Percentiles rank a stretch among this genome's conserved stretches.
Evolutionary conservation across 2,329 filamentous ascomycete species (phyloP).

Genomic region (Pseudogymnoascus sp.): DNA sequence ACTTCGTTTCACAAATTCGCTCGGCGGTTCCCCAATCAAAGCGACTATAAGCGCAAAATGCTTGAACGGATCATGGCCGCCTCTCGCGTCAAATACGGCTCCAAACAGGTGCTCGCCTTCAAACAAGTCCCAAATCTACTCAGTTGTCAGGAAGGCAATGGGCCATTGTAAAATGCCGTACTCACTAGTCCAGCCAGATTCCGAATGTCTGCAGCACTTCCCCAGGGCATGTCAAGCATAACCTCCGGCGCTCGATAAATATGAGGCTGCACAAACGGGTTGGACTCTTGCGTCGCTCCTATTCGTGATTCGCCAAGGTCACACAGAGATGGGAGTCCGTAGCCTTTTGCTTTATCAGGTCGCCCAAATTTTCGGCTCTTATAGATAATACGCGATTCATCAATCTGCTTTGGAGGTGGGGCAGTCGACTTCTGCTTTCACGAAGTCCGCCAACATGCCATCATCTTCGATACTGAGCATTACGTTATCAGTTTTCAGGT

Average conservation of each 20-base stretch:
- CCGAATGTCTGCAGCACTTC: slow-evolving; percentile 25
- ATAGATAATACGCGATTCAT: slow-evolving; percentile 28
- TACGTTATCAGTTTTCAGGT: slow-evolving; percentile 30
- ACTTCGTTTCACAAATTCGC: slow-evolving; percentile 20
- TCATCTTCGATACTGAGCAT: slow-evolving; percentile 27
- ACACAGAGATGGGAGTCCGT: slow-evolving; percentile 26
- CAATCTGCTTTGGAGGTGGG: slow-evolving; percentile 26
- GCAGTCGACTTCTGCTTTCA: slow-evolving; percentile 24
- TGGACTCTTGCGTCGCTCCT: slow-evolving; percentile 18
- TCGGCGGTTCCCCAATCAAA: slow-evolving; percentile 35
- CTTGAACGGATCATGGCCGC: slow-evolving; percentile 29
- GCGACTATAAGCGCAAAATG: slow-evolving; percentile 38
- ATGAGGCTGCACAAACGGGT: slow-evolving; percentile 20
- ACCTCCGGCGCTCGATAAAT: slow-evolving; percentile 24
- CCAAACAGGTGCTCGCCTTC: slow-evolving; percentile 14
- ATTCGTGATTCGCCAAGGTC: slow-evolving; percentile 25
- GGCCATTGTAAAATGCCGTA: not conserved
- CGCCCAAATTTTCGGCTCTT: slow-evolving; percentile 22
- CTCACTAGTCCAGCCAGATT: slow-evolving; percentile 23
- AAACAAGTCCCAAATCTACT: slow-evolving; percentile 15
- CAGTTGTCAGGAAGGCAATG: not conserved
- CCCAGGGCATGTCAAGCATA: slow-evolving; percentile 19
- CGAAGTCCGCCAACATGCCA: slow-evolving; percentile 21
- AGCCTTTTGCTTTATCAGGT: slow-evolving; percentile 22
- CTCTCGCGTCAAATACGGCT: slow-evolving; percentile 5